phyloP scores from a whole-genome alignment of 805 yeast genomes.

The Metschnikowia cubensis region DNA sequence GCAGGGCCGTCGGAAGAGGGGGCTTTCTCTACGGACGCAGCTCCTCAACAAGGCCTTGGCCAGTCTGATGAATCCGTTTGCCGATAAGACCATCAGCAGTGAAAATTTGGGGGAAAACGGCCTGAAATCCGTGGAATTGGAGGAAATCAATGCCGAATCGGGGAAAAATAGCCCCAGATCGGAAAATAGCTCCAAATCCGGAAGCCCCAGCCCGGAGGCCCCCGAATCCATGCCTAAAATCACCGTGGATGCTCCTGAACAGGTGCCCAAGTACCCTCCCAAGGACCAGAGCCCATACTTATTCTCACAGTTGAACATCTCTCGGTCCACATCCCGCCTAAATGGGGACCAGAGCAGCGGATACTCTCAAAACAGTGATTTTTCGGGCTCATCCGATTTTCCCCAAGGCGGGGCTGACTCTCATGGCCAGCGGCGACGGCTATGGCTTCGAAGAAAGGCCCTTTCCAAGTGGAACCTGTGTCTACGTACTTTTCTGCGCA shows the following conservation, averaged over 20 bases:
- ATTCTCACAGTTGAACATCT: conserved; percentile 6
- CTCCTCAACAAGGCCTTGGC: conserved; percentile 46
- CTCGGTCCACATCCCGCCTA: conserved; percentile 13
- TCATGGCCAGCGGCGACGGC: conserved; percentile 3
- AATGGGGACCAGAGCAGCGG: conserved; percentile 4
- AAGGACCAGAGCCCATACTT: conserved; percentile 5
- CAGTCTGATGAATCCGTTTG: conserved; percentile 18
- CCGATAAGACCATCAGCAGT: conserved; percentile 17
- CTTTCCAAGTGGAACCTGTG: conserved; percentile 26
- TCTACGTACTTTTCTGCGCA: neutral
- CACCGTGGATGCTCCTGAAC: conserved; percentile 8
- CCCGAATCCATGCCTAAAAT: conserved; percentile 1
- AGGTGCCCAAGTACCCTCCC: neutral
- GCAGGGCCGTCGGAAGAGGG: conserved; percentile 47
- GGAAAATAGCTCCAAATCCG: neutral
- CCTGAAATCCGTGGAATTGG: conserved; percentile 7
- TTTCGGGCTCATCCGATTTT: neutral
- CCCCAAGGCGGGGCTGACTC: neutral
- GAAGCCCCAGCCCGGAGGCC: conserved; percentile 2
- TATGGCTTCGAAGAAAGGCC: conserved; percentile 10
- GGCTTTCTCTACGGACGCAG: conserved; percentile 65
- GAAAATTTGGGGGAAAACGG: conserved; percentile 9
- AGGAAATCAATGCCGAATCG: conserved; percentile 2
- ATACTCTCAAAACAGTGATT: conserved; percentile 6
- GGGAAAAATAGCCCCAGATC: no score